Base-by-base conservation (phyloP, 495 filamentous ascomycete species). In the Bombardia bombarda region DNA sequence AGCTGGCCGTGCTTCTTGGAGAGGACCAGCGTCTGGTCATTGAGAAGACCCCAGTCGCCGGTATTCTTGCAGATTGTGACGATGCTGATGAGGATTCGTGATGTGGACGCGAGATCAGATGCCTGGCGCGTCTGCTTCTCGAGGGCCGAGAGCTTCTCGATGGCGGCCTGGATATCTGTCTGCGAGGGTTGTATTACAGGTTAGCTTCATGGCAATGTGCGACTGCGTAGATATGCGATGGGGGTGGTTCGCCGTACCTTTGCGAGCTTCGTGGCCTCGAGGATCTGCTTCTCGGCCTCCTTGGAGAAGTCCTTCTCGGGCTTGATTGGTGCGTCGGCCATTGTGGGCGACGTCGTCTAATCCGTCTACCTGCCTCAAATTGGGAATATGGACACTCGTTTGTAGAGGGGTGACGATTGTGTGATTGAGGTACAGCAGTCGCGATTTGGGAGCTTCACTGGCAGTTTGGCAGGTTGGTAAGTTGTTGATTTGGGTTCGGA, bases 1-100 rank as follows among this genome's bases (percentile, higher is more conserved):
- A 98, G 90, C 70, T 98, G 92, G 53, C 88, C 86, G 86, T 98
- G 92, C 72, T 98, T 98, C 81, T 96, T 97, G 48, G 90, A 95
- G 35, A 97, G 78, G 36, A 95, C 74, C 38, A 95, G 75, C 45
- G 95, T 87, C 66, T 98, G 90, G 67, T 98, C 92, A 58, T 93
- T 97, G 55, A 98, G 77, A 48, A 97, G 67, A 51, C 74, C 76
- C 92, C 92, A 98, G 56, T 97, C 87, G 47, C 82, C 83, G 42
- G 86, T 75, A 62, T 95, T 77, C 68, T 95, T 95, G 73, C 87
- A 89, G 68, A 97, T 79, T 52, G 87, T 93, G 66, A 95, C 85
- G 60, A 96, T 90, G 36, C 78, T 71, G 60, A 93, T 69, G 43
- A 98, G 72, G 42, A 93, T 69, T 55, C 90, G 82, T 37, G 88